A percentile compares a stretch with the other conserved stretches of the same genome.
Conservation (phyloP, 2,329 filamentous ascomycete genomes). For the Pestalotiopsis sp. region DNA sequence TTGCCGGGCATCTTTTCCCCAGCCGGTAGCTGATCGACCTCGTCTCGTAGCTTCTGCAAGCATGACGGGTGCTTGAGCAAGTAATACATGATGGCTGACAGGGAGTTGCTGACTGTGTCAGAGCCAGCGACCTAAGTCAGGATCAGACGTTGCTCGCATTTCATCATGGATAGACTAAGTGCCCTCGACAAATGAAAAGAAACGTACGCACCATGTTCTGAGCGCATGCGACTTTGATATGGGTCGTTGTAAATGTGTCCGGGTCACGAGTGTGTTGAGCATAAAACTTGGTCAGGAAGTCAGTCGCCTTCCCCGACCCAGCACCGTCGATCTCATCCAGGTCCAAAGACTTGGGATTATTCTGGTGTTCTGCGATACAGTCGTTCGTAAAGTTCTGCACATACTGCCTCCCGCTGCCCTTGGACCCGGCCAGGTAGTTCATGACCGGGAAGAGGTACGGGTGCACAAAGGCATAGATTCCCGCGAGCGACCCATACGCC, state of each 20-base stretch:
- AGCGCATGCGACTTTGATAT: conserved; percentile 23
- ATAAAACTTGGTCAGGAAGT: conserved; percentile 33
- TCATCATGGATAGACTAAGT: conserved; percentile 35
- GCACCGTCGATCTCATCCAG: background rate
- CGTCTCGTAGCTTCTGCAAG: conserved; percentile 17
- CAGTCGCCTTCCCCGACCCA: conserved; percentile 4
- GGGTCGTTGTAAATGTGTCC: conserved; percentile 32
- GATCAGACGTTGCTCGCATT: conserved; percentile 47
- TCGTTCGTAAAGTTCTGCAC: conserved; percentile 28
- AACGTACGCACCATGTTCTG: conserved; percentile 25
- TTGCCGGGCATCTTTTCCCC: conserved; percentile 14
- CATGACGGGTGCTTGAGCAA: conserved; percentile 22
- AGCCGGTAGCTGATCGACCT: conserved; percentile 23
- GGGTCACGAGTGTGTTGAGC: conserved; percentile 28
- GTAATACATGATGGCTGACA: conserved; percentile 30
- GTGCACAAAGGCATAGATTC: conserved; percentile 25
- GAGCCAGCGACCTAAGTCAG: conserved; percentile 30
- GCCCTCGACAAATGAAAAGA: background rate
- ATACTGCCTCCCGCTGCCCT: conserved; percentile 27
- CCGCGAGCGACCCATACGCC: conserved; percentile 26
- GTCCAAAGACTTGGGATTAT: conserved; percentile 5
- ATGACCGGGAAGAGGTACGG: conserved; percentile 14
- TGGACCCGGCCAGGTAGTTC: conserved; percentile 18
- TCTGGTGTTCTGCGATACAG: conserved; percentile 19
- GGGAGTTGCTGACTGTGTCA: conserved; percentile 38